Conservation (phyloP, 352 stramenopile genomes). For the Phytophthora syringae region DNA sequence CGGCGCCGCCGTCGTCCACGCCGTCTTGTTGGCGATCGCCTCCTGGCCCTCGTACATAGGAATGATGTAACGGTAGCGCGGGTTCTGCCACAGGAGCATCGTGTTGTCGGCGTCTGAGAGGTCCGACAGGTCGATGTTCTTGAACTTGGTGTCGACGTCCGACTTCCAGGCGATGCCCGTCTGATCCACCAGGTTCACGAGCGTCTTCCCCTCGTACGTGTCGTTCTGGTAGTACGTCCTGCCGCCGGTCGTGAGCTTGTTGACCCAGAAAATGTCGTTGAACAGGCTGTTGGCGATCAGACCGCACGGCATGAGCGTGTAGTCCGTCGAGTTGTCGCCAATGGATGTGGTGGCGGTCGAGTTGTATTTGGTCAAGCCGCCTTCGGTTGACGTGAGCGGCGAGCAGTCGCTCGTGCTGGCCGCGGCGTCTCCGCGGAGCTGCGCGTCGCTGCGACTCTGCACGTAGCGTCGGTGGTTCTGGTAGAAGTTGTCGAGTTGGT, state of each 20-base stretch:
- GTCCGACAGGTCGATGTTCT: conserved; percentile 84
- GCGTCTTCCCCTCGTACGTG: conserved; percentile 51
- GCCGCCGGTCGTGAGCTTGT: conserved; percentile 58
- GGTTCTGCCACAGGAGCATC: conserved; percentile 87
- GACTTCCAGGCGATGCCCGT: conserved; percentile 97
- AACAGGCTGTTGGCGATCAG: conserved; percentile 99
- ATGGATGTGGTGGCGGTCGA: conserved; percentile 55
- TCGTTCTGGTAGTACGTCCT: conserved; percentile 73
- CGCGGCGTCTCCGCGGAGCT: conserved; percentile 81
- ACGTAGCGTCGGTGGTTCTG: conserved; percentile 98
- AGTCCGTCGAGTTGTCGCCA: conserved; percentile 47
- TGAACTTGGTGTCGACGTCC: conserved; percentile 96
- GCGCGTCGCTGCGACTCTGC: conserved; percentile 89
- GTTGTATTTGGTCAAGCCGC: conserved; percentile 73
- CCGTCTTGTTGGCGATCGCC: conserved; percentile 76
- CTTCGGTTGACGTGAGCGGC: conserved; percentile 60
- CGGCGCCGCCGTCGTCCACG: conserved; percentile 68
- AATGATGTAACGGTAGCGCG: conserved; percentile 82
- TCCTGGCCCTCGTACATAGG: conserved; percentile 65
- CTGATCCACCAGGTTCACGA: conserved; percentile 93
- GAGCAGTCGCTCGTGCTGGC: conserved; percentile 82
- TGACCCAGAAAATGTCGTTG: conserved; percentile 95
- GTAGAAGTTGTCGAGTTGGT: conserved; percentile 99
- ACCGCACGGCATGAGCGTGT: conserved; percentile 96
- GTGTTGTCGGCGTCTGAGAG: conserved; percentile 43